phyloP scores from a whole-genome alignment of 306 rosid species.

The Crataegus laevigata region DNA sequence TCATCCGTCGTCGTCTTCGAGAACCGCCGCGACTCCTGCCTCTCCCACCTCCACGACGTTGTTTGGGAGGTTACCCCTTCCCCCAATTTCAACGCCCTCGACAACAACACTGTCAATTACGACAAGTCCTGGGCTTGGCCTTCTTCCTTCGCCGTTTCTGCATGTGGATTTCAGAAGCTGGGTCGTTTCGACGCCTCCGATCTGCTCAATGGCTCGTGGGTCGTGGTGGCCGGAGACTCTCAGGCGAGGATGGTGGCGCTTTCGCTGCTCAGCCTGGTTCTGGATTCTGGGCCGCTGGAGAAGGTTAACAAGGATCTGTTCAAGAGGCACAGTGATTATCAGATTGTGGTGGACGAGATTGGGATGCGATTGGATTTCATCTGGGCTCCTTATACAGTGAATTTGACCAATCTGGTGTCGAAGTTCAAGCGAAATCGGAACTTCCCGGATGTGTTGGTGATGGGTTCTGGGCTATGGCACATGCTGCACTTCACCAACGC shows the following conservation, averaged over 20 bases:
- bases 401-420: slow-evolving; percentile 48
- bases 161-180: slow-evolving; percentile 62
- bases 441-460: slow-evolving; percentile 68
- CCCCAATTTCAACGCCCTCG: slow-evolving; percentile 28
- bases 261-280: slow-evolving; percentile 46
- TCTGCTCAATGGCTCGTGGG: slow-evolving; percentile 92
- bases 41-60: slow-evolving; percentile 64
- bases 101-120: slow-evolving; percentile 41
- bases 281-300: slow-evolving; percentile 46
- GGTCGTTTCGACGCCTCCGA: slow-evolving; percentile 44
- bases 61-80: slow-evolving; percentile 48
- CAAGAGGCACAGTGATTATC: slow-evolving; percentile 69
- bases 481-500: slow-evolving; percentile 66
- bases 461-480: slow-evolving; percentile 91
- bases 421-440: slow-evolving; percentile 41
- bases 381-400: slow-evolving; percentile 74
- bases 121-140: slow-evolving; percentile 61
- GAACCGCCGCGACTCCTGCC: slow-evolving; percentile 56
- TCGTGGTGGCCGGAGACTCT: slow-evolving; percentile 82
- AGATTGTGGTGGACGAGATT: slow-evolving; percentile 41
- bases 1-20: slow-evolving; percentile 57
- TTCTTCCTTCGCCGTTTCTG: slow-evolving; percentile 30
- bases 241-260: slow-evolving; percentile 60
- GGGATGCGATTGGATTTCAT: slow-evolving; percentile 77
- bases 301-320: slow-evolving; percentile 42